phyloP scores from a whole-genome alignment of 306 rosid species.

The Purshia tridentata region DNA sequence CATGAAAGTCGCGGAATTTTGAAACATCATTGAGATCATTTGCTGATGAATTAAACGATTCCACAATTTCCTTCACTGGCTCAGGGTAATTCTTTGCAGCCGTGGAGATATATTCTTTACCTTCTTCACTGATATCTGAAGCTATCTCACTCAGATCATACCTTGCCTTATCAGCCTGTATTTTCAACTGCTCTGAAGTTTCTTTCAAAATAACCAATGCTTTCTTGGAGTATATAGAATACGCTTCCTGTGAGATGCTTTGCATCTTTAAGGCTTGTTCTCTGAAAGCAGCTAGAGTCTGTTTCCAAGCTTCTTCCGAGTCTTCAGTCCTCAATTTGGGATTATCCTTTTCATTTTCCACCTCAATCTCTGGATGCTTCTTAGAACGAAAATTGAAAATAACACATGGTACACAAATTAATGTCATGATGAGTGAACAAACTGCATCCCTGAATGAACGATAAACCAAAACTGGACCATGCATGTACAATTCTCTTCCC shows the following conservation, averaged over 20 bases:
- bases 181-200: slow-evolving; percentile 67
- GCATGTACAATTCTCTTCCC: neutral
- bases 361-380: slow-evolving; percentile 58
- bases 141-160: slow-evolving; percentile 59
- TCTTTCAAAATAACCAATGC: slow-evolving; percentile 62
- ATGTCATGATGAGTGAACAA: neutral
- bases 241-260: slow-evolving; percentile 78
- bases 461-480: neutral
- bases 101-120: slow-evolving; percentile 61
- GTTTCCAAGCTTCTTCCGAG: slow-evolving; percentile 78
- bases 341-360: slow-evolving; percentile 45
- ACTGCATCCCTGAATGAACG: neutral
- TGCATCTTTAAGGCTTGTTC: slow-evolving; percentile 79
- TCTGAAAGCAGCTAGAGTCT: slow-evolving; percentile 66
- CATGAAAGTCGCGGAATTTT: slow-evolving; percentile 66
- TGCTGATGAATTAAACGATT: slow-evolving; percentile 57
- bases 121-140: slow-evolving; percentile 68
- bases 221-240: slow-evolving; percentile 73
- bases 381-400: neutral
- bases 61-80: slow-evolving; percentile 73
- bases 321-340: slow-evolving; percentile 43
- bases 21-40: slow-evolving; percentile 62
- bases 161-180: slow-evolving; percentile 75
- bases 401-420: slow-evolving; percentile 13
- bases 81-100: slow-evolving; percentile 81